These are phyloP conservation scores for Somion occarium DNA, from an alignment of 1,284 basidiomycete species.

Conservation along the genomic window DNA sequence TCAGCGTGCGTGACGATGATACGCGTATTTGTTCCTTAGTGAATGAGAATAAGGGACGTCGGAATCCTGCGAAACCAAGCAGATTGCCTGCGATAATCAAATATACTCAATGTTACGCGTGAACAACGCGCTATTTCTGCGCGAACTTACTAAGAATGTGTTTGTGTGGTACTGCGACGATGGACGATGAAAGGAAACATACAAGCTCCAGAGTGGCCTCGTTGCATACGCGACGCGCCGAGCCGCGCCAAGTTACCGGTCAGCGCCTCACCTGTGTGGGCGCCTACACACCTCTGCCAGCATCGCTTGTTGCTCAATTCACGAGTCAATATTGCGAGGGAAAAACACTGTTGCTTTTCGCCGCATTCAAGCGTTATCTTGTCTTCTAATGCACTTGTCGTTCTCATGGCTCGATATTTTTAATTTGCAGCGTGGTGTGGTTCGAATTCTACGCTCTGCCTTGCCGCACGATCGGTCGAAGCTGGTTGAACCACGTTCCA, in stretches of 20 bases:
- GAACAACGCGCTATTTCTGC: background rate
- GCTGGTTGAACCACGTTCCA: too few relatives aligned
- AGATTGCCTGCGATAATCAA: background rate
- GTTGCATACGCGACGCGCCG: background rate
- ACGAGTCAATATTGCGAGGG: too few relatives aligned
- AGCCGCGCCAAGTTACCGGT: background rate
- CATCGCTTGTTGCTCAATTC: too few relatives aligned
- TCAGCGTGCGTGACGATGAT: background rate
- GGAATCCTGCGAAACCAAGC: background rate
- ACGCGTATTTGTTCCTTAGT: background rate
- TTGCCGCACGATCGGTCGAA: too few relatives aligned
- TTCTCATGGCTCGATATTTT: too few relatives aligned
- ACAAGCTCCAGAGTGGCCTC: background rate
- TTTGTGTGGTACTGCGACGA: background rate
- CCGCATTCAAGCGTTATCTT: too few relatives aligned
- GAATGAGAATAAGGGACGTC: background rate
- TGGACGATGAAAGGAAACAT: background rate
- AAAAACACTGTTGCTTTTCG: too few relatives aligned
- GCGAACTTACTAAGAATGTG: background rate
- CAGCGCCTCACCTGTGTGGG: background rate
- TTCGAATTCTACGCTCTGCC: too few relatives aligned
- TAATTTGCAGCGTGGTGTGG: too few relatives aligned
- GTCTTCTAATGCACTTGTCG: too few relatives aligned
- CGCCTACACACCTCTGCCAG: too few relatives aligned
- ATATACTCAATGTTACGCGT: background rate